Evolutionary conservation across 108 stramenopile species (phyloP).

Genomic region (Pseudonitzschia pungens): DNA sequence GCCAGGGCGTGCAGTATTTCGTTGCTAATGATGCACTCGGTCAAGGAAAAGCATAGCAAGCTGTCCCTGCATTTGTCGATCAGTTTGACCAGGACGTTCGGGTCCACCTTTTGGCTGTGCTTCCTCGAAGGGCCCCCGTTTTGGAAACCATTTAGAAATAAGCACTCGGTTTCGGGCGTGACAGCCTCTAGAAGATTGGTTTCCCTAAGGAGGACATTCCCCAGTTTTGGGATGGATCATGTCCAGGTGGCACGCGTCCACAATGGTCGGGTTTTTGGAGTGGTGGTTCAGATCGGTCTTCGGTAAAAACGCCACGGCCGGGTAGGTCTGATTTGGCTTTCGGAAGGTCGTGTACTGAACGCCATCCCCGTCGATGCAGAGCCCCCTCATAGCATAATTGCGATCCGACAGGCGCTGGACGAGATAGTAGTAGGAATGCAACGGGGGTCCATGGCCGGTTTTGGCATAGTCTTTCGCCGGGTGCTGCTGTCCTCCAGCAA

Average conservation of each 20-base stretch:
- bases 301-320: not conserved
- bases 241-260: conserved; percentile 8
- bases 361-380: conserved; percentile 6
- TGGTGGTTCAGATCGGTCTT: not conserved
- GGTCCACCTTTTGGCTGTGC: not conserved
- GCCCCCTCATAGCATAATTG: conserved; percentile 12
- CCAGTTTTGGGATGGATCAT: not conserved
- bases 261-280: not conserved
- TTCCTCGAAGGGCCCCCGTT: not conserved
- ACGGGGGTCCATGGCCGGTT: not conserved
- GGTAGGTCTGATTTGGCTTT: not conserved
- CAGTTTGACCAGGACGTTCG: not conserved
- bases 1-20: conserved; percentile 8
- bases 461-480: not conserved
- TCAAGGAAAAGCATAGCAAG: not conserved
- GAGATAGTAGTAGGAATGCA: conserved; percentile 4
- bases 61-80: not conserved
- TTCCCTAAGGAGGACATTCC: not conserved
- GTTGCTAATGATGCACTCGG: conserved; percentile 3
- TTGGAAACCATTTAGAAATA: conserved; percentile 6
- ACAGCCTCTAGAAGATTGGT: not conserved
- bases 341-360: not conserved
- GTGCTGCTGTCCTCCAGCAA: not conserved
- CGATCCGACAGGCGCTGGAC: conserved; percentile 6
- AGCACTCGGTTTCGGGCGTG: conserved; percentile 3